These are phyloP conservation scores for Naegleria fowleri DNA, from an alignment of 208 protist species.

Conservation along the genomic window DNA sequence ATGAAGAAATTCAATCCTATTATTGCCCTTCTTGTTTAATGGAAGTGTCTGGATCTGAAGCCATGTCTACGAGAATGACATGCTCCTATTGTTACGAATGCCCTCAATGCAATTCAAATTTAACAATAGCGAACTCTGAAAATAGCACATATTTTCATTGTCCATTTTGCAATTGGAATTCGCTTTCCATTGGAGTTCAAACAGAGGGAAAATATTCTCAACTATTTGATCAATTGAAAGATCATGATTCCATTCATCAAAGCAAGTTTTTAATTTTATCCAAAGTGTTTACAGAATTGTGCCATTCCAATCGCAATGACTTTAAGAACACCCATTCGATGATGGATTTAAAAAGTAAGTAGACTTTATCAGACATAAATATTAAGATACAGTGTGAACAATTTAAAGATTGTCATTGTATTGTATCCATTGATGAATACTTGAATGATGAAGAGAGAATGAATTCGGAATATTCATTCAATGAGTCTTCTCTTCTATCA, in stretches of 20 bases:
- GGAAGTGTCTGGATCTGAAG: not conserved
- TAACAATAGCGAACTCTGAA: not conserved
- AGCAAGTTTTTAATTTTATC: not conserved
- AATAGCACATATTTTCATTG: not conserved
- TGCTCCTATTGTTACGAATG: not conserved
- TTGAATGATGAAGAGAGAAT: too few relatives aligned
- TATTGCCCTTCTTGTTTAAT: not conserved
- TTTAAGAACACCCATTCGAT: too few relatives aligned
- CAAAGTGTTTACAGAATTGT: not conserved
- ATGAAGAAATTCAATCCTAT: not conserved
- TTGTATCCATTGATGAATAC: too few relatives aligned
- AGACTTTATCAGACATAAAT: too few relatives aligned
- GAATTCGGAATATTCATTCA: too few relatives aligned
- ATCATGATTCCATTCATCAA: not conserved
- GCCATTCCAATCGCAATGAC: too few relatives aligned
- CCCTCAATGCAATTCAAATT: not conserved
- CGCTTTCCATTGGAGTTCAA: not conserved
- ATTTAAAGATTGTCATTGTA: too few relatives aligned
- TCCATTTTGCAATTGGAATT: not conserved
- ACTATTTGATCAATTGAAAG: not conserved
- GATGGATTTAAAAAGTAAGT: too few relatives aligned
- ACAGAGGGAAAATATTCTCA: not conserved
- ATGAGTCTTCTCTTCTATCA: too few relatives aligned
- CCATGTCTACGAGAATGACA: not conserved
- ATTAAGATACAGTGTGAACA: too few relatives aligned